Conservation (phyloP, 2,329 filamentous ascomycete species). For the Drechslera avenae region DNA sequence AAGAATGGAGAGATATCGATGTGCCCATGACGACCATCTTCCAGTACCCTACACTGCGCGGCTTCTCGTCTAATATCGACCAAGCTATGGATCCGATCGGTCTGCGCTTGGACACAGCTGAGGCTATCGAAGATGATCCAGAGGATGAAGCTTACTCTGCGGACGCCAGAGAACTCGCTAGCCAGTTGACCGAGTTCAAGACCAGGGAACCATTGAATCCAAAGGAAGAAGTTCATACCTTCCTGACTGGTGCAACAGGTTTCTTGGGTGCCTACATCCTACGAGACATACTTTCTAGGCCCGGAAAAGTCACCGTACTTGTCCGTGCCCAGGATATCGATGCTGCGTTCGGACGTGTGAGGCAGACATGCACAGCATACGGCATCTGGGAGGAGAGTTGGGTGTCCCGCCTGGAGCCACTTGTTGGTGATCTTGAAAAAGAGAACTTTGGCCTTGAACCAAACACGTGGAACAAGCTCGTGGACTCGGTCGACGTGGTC, state of each 20-base stretch:
- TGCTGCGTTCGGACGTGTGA: slow-evolving; percentile 68
- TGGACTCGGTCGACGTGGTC: slow-evolving; percentile 68
- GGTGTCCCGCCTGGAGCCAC: slow-evolving; percentile 66
- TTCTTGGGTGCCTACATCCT: slow-evolving; percentile 86
- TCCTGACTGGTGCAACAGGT: slow-evolving; percentile 88
- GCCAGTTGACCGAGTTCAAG: slow-evolving; percentile 52
- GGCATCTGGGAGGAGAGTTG: slow-evolving; percentile 77
- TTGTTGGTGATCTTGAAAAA: slow-evolving; percentile 75
- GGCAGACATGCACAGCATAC: slow-evolving; percentile 73
- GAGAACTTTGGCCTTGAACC: slow-evolving; percentile 74
- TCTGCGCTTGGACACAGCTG: slow-evolving; percentile 50
- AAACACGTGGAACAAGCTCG: slow-evolving; percentile 67
- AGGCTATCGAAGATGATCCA: slow-evolving; percentile 52
- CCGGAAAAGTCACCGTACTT: slow-evolving; percentile 71
- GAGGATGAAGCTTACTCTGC: slow-evolving; percentile 60
- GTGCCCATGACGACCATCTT: slow-evolving; percentile 75
- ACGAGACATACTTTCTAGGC: slow-evolving; percentile 71
- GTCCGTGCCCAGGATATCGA: slow-evolving; percentile 70
- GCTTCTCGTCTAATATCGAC: slow-evolving; percentile 60
- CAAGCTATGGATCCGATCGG: slow-evolving; percentile 56
- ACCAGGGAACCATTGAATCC: slow-evolving; percentile 49
- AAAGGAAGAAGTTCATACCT: slow-evolving; percentile 62
- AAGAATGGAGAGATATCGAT: slow-evolving; percentile 65
- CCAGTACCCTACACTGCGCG: slow-evolving; percentile 66
- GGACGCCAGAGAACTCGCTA: slow-evolving; percentile 58